A percentile compares a stretch with the other conserved stretches of the same genome.
Conservation (phyloP, 2,329 filamentous ascomycete genomes). For the Trichoderma atroviride region DNA sequence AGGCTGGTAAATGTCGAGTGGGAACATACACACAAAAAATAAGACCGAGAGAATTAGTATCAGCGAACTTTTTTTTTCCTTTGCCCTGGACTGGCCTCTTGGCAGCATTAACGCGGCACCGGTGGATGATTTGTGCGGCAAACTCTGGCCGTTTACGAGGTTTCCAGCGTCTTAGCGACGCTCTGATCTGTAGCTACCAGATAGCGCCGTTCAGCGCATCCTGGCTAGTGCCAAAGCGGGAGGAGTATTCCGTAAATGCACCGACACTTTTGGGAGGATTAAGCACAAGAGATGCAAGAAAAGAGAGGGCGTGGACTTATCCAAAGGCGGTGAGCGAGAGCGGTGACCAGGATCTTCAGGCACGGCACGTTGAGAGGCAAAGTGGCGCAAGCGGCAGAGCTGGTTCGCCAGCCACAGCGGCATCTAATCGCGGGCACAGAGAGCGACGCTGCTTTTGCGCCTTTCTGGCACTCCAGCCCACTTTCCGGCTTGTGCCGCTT, state of each 20-base stretch:
- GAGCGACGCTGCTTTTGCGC: slow-evolving; percentile 24
- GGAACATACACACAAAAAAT: neutral
- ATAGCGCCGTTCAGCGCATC: slow-evolving; percentile 16
- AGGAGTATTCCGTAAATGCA: neutral
- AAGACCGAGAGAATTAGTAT: slow-evolving; percentile 4
- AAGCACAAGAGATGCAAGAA: neutral
- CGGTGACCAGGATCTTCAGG: slow-evolving; percentile 20
- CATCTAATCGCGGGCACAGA: slow-evolving; percentile 21
- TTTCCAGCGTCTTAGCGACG: slow-evolving; percentile 12
- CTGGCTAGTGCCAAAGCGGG: slow-evolving; percentile 24
- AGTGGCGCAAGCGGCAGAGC: slow-evolving; percentile 2
- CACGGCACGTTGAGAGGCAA: slow-evolving; percentile 5
- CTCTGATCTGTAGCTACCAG: slow-evolving; percentile 22
- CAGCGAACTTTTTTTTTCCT: neutral
- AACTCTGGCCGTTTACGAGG: slow-evolving; percentile 13
- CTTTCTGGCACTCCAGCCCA: neutral
- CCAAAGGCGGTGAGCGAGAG: slow-evolving; percentile 19
- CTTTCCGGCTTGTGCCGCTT: slow-evolving; percentile 19
- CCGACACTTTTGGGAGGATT: neutral
- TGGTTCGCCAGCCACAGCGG: slow-evolving; percentile 21
- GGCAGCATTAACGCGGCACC: slow-evolving; percentile 13
- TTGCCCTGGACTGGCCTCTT: slow-evolving; percentile 7
- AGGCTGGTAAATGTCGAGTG: neutral
- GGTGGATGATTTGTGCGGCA: neutral
- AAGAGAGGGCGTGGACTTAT: slow-evolving; percentile 4